Evolutionary conservation across 768 basidiomycete species (phyloP).

Genomic region (Hygrocybe coccinea): DNA sequence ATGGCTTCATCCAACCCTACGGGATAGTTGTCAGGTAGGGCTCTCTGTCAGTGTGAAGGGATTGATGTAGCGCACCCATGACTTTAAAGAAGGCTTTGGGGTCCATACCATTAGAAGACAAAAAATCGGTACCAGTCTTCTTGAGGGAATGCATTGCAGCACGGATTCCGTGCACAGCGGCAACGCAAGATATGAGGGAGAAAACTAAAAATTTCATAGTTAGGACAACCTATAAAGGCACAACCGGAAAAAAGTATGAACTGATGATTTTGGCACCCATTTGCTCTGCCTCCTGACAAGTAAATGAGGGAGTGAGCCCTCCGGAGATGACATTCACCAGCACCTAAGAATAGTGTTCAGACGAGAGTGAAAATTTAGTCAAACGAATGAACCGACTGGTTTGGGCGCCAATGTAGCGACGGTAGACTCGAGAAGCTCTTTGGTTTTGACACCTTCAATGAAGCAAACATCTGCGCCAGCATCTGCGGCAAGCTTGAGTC

Average conservation of each 20-base stretch:
- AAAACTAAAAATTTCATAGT: conserved; percentile 30
- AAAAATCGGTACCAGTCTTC: conserved; percentile 45
- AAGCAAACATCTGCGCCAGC: conserved; percentile 49
- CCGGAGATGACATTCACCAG: conserved; percentile 51
- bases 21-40: background rate
- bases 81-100: conserved; percentile 49
- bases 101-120: conserved; percentile 39
- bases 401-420: conserved; percentile 39
- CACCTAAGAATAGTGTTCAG: conserved; percentile 20
- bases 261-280: conserved; percentile 44
- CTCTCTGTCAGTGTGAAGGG: background rate
- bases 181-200: conserved; percentile 43
- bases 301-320: conserved; percentile 48
- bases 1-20: conserved; percentile 9
- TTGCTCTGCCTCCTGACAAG: conserved; percentile 40
- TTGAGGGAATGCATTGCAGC: conserved; percentile 45
- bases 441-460: conserved; percentile 47
- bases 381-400: conserved; percentile 24
- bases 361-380: conserved; percentile 1
- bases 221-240: background rate
- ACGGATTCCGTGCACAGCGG: conserved; percentile 46
- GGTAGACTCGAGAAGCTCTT: conserved; percentile 39
- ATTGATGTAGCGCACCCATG: conserved; percentile 34
- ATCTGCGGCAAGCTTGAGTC: conserved; percentile 43
- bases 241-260: conserved; percentile 11